Evolutionary conservation across 2,329 filamentous ascomycete species (phyloP).

Genomic region (Cercospora janseana): DNA sequence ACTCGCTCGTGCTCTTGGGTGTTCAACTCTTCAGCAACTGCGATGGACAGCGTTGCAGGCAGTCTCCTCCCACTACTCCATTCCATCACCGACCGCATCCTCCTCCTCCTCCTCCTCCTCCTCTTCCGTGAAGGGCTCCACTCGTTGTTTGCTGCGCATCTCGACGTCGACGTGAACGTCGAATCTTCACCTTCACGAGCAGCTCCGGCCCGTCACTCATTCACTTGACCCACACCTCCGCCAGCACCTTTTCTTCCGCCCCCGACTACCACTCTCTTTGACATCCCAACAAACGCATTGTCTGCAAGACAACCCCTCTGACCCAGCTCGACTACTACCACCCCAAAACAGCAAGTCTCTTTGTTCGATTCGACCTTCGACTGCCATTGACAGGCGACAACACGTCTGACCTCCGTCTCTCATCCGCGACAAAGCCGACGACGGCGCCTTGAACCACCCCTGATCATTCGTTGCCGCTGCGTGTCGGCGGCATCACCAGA

Average conservation of each 20-base stretch:
- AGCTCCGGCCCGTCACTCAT: background rate
- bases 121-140: no score
- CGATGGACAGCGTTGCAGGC: background rate
- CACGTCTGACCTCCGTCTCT: background rate
- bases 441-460: constrained; percentile 8
- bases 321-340: background rate
- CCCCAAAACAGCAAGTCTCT: background rate
- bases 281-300: background rate
- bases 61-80: background rate
- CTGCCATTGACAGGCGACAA: constrained; percentile 1
- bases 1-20: background rate
- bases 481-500: constrained; percentile 12
- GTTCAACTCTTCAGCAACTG: background rate
- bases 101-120: background rate
- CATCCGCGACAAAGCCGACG: constrained; percentile 1
- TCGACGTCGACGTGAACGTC: background rate
- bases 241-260: background rate
- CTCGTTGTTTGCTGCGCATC: background rate
- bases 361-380: background rate
- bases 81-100: no score
- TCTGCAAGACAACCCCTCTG: background rate
- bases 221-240: constrained; percentile 1
- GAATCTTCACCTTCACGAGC: background rate
- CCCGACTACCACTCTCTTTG: background rate
- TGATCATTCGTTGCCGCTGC: constrained; percentile 13